Base-by-base conservation (phyloP, 1,139 yeast genomes). In the Geotrichum fermentans region DNA sequence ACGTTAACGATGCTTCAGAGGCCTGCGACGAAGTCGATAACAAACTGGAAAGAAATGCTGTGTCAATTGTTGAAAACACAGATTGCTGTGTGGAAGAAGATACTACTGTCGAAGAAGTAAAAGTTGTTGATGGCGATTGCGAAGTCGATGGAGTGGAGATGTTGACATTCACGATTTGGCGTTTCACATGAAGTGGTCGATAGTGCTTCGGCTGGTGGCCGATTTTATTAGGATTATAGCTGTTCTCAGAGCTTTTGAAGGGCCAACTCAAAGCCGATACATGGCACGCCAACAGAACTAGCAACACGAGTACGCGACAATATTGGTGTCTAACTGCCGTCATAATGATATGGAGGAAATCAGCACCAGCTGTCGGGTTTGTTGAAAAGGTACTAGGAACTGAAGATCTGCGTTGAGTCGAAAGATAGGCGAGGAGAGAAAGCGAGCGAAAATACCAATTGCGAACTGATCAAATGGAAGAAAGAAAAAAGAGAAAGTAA, bases 161-260 rank as follows among this genome's bases (percentile, higher is more conserved):
- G 39, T 49, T 49, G 43, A 29, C 47, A 30, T 35, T 20, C 14
- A 38, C 24, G 16, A 40, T 13, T 30, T 44, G 52, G 8, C 52
- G 49, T 18, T 45, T 45, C 10, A 18, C 4, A 2, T 29, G 35
- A 8, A 11, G 16, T 11, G 11, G 43, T 8, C 36, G 43, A n/a
- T 29, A 40, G 35, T 30, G 43, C 28, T 16, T 28, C 18, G 43
- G 43, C 24, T 29, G n/a, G n/a, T 28, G n/a, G 3, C n/a, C 6
- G 32, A 28, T 11, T 28, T 11, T 28, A 13, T 3, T 28, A 11
- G 32, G 32, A 11, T 13, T 14, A 28, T 28, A 11, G 32, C n/a
- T n/a, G n/a, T n/a, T n/a, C n/a, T n/a, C n/a, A n/a, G n/a, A n/a
- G n/a, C n/a, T n/a, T n/a, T n/a, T n/a, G n/a, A 38, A 24, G 14